Evolutionary conservation across 108 stramenopile genomes (phyloP).

Genomic region (Conticribra weissflogii): DNA sequence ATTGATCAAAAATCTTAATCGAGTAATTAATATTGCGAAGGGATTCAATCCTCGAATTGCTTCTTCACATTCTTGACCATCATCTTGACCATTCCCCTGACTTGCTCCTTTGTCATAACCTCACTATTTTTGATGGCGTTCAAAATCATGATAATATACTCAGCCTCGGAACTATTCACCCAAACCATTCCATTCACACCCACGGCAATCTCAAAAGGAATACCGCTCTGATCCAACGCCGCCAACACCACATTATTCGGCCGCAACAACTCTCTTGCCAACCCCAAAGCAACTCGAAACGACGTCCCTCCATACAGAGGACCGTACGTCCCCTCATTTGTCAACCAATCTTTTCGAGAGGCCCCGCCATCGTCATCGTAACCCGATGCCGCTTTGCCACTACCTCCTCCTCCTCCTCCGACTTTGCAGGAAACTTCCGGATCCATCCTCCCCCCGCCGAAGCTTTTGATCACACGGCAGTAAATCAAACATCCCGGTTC

Average conservation of each 20-base stretch:
- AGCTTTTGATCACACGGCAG: constrained; percentile 57
- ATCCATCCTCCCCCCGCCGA: constrained; percentile 54
- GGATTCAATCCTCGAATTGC: constrained; percentile 25
- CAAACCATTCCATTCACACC: constrained; percentile 87
- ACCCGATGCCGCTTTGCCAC: constrained; percentile 21
- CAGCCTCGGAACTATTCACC: constrained; percentile 69
- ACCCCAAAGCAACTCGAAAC: constrained; percentile 61
- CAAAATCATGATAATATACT: constrained; percentile 74
- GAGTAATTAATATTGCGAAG: not conserved
- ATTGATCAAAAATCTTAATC: no score
- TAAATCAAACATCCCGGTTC: constrained; percentile 71
- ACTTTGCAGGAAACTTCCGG: constrained; percentile 71
- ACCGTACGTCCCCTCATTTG: constrained; percentile 84
- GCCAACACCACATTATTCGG: constrained; percentile 65
- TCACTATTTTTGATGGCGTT: constrained; percentile 83
- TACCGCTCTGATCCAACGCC: constrained; percentile 52
- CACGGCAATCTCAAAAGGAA: constrained; percentile 78
- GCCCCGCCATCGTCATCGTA: constrained; percentile 66
- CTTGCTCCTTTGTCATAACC: constrained; percentile 74
- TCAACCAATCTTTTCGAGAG: constrained; percentile 85
- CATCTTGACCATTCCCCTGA: constrained; percentile 80
- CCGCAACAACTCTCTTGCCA: constrained; percentile 72
- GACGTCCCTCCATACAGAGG: constrained; percentile 72
- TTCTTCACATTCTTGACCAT: constrained; percentile 67
- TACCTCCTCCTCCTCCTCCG: constrained; percentile 36